Evolutionary conservation across 2,329 filamentous ascomycete genomes (phyloP).

Genomic region (Hirsutella minnesotensis): DNA sequence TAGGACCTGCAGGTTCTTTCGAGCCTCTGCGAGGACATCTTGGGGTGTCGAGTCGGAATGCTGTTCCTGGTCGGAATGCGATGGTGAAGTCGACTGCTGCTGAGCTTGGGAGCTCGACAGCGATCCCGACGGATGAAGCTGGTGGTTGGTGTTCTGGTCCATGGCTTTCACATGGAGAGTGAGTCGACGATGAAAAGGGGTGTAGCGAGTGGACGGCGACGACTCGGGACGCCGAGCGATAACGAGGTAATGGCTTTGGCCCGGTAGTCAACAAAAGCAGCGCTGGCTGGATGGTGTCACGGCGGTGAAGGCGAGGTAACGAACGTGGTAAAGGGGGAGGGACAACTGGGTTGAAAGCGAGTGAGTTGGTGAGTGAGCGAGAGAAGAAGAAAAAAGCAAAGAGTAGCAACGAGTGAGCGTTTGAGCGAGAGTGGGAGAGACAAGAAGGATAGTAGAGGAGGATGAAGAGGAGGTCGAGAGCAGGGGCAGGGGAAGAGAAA

Average conservation of each 20-base stretch:
- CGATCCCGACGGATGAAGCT: conserved; percentile 14
- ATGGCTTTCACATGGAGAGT: conserved; percentile 18
- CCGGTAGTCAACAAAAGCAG: too few relatives aligned
- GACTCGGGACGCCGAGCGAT: conserved; percentile 2
- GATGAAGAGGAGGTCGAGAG: conserved; percentile 3
- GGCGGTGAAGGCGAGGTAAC: conserved; percentile 5
- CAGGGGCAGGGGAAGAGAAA: background rate
- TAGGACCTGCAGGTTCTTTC: conserved; percentile 32
- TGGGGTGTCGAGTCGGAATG: conserved; percentile 24
- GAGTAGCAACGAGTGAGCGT: conserved; percentile 3
- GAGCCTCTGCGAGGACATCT: conserved; percentile 31
- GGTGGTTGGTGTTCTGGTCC: conserved; percentile 19
- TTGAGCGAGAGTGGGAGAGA: conserved; percentile 10
- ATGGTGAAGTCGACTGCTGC: conserved; percentile 6
- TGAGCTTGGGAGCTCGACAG: conserved; percentile 13
- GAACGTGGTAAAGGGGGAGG: background rate
- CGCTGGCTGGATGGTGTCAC: background rate
- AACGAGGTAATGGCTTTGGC: background rate
- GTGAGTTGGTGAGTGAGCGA: conserved; percentile 3
- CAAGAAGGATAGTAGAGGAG: conserved; percentile 7
- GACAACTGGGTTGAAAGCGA: conserved; percentile 2
- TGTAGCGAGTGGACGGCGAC: conserved; percentile 6
- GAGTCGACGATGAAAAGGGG: conserved; percentile 6
- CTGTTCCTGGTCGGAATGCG: conserved; percentile 10
- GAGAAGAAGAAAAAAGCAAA: conserved; percentile 6